Conservation (phyloP, 2,329 filamentous ascomycete genomes). For the Fusarium sp. region DNA sequence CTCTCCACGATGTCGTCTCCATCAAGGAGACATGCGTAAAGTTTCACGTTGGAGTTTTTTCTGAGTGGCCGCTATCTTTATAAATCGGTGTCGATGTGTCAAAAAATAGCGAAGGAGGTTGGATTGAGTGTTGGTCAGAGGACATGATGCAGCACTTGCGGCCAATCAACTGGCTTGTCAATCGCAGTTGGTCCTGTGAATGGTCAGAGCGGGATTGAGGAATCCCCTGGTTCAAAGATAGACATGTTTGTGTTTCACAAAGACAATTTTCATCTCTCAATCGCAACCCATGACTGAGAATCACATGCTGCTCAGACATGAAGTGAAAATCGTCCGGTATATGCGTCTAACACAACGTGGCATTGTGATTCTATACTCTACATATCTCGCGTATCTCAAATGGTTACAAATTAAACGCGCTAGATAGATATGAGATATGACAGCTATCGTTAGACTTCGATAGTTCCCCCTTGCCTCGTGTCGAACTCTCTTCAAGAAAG, state of each 20-base stretch:
- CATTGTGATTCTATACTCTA: background rate
- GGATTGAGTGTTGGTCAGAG: background rate
- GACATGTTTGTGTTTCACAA: background rate
- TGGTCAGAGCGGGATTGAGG: background rate
- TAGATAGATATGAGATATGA: background rate
- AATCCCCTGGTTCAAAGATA: background rate
- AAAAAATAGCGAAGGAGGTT: background rate
- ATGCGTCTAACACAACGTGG: background rate
- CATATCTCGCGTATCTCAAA: background rate
- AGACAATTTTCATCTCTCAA: background rate
- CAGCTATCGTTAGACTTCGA: background rate
- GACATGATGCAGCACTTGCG: background rate
- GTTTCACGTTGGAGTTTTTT: conserved; percentile 33
- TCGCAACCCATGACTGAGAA: background rate
- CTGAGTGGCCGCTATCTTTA: background rate
- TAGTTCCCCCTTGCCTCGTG: background rate
- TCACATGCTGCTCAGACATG: background rate
- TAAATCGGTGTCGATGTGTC: background rate
- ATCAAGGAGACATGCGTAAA: conserved; percentile 47
- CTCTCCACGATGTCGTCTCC: conserved; percentile 39
- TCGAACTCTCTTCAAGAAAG: background rate
- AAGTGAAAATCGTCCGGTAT: background rate
- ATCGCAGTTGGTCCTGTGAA: background rate
- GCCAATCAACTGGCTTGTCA: background rate
- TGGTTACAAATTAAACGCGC: background rate